Evolutionary conservation across 805 yeast genomes (phyloP), one percentile per base, ranked within the genome.

Genomic region (Kluyveromyces siamensis): DNA sequence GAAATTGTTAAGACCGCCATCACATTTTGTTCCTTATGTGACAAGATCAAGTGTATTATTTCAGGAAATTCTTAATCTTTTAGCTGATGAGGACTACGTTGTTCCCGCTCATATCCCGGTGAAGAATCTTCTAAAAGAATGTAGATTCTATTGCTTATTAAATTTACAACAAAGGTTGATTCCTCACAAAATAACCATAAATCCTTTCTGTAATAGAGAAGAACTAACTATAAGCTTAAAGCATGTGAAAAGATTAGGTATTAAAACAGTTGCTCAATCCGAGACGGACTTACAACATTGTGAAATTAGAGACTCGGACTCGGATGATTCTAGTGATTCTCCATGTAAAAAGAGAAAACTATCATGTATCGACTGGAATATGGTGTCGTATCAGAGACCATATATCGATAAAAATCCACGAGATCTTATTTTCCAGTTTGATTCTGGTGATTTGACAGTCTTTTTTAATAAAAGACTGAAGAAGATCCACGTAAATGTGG

Each of bases 1-100:
- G 46, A 70, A 74, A 37, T 64, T 82, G 55, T 65, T 84, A 2
- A 67, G 96, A 37, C 96, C 96, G 0, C 95, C 96, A 2, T 87
- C 93, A 1, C 75, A 79, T 49, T 73, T 78, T 9, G 84, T 81
- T 2, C 70, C 73, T 1, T 74, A 74, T 2, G 66, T 75, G 3
- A 66, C 73, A 36, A 70, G 88, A 52, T 75, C 82, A 2, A 74
- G 83, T 0, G 62, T 58, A 18, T 61, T 79, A 48, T 88, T 82
- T 60, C 68, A 61, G 17, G 82, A 78, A 42, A 57, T 89, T 27
- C 47, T 89, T 42, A 70, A 71, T 25, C 59, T 79, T 2, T 63
- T 87, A 25, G 72, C 75, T 51, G 90, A 90, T 0, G 45, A 43
- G 19, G 45, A 43, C 16, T 43, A 43, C 27, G 39, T 43, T 16